Conservation (phyloP, 495 filamentous ascomycete species). For the Echria macrotheca region DNA sequence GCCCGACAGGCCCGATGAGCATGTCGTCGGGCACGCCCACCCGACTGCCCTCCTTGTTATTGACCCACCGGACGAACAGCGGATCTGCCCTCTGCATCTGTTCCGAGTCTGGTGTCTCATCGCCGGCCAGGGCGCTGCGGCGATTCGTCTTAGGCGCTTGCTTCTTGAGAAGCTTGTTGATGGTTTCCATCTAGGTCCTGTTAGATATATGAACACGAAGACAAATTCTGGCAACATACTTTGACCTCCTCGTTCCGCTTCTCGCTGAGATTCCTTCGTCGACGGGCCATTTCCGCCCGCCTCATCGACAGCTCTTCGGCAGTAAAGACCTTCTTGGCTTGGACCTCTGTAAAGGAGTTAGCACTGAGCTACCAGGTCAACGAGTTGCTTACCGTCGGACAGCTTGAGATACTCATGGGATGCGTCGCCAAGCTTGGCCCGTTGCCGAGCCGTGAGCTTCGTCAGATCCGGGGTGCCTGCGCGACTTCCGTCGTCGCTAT, state of each 20-base stretch:
- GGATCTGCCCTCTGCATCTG: slow-evolving; percentile 56
- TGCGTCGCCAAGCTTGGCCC: slow-evolving; percentile 63
- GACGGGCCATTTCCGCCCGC: slow-evolving; percentile 90
- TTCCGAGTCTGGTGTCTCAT: slow-evolving; percentile 50
- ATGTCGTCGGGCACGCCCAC: slow-evolving; percentile 80
- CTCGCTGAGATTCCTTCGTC: slow-evolving; percentile 92
- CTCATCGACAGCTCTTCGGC: slow-evolving; percentile 95
- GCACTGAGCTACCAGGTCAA: background rate
- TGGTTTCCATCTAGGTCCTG: slow-evolving; percentile 78
- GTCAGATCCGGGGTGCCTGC: slow-evolving; percentile 71
- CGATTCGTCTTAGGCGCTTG: slow-evolving; percentile 81
- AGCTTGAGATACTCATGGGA: slow-evolving; percentile 60
- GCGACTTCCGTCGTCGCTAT: slow-evolving; percentile 61
- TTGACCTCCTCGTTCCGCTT: slow-evolving; percentile 99
- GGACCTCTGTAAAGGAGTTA: slow-evolving; percentile 60
- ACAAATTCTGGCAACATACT: slow-evolving; percentile 40
- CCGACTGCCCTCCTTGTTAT: slow-evolving; percentile 58
- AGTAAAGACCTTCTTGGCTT: slow-evolving; percentile 87
- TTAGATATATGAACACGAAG: slow-evolving; percentile 1
- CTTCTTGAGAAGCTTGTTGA: slow-evolving; percentile 93
- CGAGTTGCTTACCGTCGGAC: slow-evolving; percentile 54
- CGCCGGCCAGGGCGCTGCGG: slow-evolving; percentile 39
- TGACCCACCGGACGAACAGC: slow-evolving; percentile 74
- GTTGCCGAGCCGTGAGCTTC: slow-evolving; percentile 84
- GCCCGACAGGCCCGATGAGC: slow-evolving; percentile 63